Evolutionary conservation across 176 grass and related monocot species (phyloP).

Genomic region (Carex cristatella): DNA sequence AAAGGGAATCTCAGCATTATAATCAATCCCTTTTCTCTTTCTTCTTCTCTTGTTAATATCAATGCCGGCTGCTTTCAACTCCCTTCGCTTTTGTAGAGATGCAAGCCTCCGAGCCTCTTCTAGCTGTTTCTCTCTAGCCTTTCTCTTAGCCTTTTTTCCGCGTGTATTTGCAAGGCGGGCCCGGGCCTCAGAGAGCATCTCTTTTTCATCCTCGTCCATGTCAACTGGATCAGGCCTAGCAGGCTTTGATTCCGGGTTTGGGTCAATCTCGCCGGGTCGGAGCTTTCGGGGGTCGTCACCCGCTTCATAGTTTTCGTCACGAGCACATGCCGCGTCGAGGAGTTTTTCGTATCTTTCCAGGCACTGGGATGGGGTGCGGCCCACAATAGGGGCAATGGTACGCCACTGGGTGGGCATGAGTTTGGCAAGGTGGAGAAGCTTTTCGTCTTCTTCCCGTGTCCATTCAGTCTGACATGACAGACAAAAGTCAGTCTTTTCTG

Average conservation of each 20-base stretch:
- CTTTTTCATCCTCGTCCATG: constrained; percentile 97
- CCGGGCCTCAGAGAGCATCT: constrained; percentile 96
- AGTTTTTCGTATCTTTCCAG: constrained; percentile 91
- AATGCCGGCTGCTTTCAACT: constrained; percentile 88
- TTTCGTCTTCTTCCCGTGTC: constrained; percentile 98
- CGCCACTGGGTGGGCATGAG: constrained; percentile 98
- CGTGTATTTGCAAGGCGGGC: constrained; percentile 87
- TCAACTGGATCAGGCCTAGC: constrained; percentile 91
- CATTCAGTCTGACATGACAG: constrained; percentile 73
- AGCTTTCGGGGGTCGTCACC: constrained; percentile 83
- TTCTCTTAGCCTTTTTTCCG: constrained; percentile 90
- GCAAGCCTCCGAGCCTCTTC: constrained; percentile 92
- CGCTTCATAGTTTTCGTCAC: constrained; percentile 81
- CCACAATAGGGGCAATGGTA: constrained; percentile 95
- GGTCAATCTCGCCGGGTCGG: constrained; percentile 87
- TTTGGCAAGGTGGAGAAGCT: constrained; percentile 93
- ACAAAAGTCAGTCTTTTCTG: constrained; percentile 10
- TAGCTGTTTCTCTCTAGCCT: constrained; percentile 94
- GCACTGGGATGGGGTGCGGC: constrained; percentile 91
- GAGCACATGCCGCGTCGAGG: constrained; percentile 85
- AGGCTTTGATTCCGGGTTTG: constrained; percentile 92
- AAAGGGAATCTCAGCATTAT: constrained; percentile 86
- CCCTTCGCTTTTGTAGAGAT: constrained; percentile 84
- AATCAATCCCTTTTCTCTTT: constrained; percentile 89
- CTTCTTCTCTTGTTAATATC: constrained; percentile 59